Evolutionary conservation across 768 basidiomycete genomes (phyloP).

Genomic region (Russula dissimulans): DNA sequence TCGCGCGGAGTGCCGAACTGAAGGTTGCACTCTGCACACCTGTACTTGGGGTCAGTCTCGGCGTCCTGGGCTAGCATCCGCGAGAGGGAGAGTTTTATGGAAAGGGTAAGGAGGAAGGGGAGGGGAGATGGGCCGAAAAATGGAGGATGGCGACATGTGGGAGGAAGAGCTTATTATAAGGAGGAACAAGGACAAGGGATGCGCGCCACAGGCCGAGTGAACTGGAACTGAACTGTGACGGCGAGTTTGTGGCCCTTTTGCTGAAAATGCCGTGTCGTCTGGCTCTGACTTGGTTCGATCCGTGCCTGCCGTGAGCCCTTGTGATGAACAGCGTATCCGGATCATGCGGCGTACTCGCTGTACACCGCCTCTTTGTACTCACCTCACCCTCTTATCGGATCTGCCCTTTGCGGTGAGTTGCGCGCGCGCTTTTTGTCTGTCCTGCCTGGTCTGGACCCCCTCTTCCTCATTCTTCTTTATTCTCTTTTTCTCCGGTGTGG

Average conservation of each 20-base stretch:
- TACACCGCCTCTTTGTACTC: slow-evolving; percentile 15
- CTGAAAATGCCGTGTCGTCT: slow-evolving; percentile 8
- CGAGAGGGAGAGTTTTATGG: neutral
- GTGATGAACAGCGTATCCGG: slow-evolving; percentile 11
- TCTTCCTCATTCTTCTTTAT: neutral
- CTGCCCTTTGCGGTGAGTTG: slow-evolving; percentile 2
- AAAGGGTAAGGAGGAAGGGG: neutral
- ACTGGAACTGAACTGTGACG: neutral
- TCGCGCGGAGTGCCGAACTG: slow-evolving; percentile 17
- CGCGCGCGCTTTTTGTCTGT: neutral
- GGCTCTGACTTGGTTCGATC: slow-evolving; percentile 7
- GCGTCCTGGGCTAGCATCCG: slow-evolving; percentile 11
- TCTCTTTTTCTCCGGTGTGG: slow-evolving; percentile 9
- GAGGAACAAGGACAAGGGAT: slow-evolving; percentile 8
- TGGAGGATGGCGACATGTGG: slow-evolving; percentile 2
- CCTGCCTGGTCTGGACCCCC: slow-evolving; percentile 2
- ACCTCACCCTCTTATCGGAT: slow-evolving; percentile 12
- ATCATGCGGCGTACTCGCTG: slow-evolving; percentile 16
- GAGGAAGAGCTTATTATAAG: slow-evolving; percentile 15
- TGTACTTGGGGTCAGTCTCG: slow-evolving; percentile 11
- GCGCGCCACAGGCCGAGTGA: slow-evolving; percentile 12
- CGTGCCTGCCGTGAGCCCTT: slow-evolving; percentile 15
- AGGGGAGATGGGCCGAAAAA: neutral
- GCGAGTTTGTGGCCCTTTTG: slow-evolving; percentile 12
- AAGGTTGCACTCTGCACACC: slow-evolving; percentile 14